phyloP scores from a whole-genome alignment of 768 basidiomycete genomes.

The Kockovaella imperatae region DNA sequence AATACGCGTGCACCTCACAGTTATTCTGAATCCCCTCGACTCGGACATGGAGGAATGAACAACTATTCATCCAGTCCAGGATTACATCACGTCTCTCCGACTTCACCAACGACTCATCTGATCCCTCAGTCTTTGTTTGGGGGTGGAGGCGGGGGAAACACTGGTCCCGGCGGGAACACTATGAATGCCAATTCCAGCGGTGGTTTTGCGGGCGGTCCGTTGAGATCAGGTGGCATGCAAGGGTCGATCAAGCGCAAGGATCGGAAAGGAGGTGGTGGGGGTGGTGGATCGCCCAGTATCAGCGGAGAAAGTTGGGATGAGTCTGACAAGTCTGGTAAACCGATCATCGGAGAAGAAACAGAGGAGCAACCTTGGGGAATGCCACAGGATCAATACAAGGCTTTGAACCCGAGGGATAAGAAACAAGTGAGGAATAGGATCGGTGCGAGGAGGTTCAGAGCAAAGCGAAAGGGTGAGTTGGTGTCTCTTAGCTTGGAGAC shows the following conservation, averaged over 20 bases:
- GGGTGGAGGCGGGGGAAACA: too few relatives aligned
- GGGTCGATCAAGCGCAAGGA: too few relatives aligned
- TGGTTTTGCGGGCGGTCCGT: too few relatives aligned
- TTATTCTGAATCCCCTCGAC: constrained; percentile 18
- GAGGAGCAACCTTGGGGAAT: constrained; percentile 36
- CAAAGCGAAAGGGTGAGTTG: constrained; percentile 28
- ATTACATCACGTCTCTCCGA: constrained; percentile 22
- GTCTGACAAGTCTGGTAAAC: too few relatives aligned
- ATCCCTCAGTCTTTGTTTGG: too few relatives aligned
- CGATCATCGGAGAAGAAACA: constrained; percentile 1
- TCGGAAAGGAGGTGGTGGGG: too few relatives aligned
- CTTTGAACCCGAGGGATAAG: constrained; percentile 34
- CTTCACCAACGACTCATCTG: constrained; percentile 25
- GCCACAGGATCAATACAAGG: constrained; percentile 35
- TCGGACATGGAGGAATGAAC: constrained; percentile 5
- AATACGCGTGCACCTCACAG: constrained; percentile 9
- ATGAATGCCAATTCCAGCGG: too few relatives aligned
- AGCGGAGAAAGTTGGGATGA: constrained; percentile 27
- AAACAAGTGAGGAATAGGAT: constrained; percentile 38
- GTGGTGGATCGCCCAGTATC: too few relatives aligned
- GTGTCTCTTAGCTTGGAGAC: neutral
- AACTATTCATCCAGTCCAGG: too few relatives aligned
- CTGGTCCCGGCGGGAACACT: too few relatives aligned
- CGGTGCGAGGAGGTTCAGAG: constrained; percentile 17
- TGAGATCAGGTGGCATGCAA: too few relatives aligned